phyloP scores from a whole-genome alignment of 345 rosid genomes.

The Bretschneidera sinensis region DNA sequence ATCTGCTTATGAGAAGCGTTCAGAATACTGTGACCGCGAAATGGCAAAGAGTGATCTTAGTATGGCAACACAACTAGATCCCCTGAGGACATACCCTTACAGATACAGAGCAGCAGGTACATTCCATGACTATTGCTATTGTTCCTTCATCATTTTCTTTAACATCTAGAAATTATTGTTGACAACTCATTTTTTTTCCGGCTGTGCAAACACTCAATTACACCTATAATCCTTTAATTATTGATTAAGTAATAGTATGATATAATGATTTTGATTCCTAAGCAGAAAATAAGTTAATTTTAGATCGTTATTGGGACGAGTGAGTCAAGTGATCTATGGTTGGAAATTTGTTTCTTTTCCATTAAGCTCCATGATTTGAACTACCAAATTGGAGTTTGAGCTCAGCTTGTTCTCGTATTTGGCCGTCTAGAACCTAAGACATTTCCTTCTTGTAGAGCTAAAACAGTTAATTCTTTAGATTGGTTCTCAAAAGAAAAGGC shows the following conservation, averaged over 20 bases:
- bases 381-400: not conserved
- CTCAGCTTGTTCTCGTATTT: not conserved
- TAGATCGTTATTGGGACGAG: not conserved
- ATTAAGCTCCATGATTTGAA: no score
- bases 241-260: not conserved
- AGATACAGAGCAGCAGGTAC: constrained; percentile 96
- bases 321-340: not conserved
- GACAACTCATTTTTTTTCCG: not conserved
- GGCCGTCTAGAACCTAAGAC: not conserved
- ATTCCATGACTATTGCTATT: not conserved
- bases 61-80: constrained; percentile 81
- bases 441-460: no score
- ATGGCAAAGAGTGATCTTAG: constrained; percentile 84
- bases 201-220: not conserved
- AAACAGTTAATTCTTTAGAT: not conserved
- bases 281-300: not conserved
- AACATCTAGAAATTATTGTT: not conserved
- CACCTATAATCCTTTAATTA: no score
- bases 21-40: constrained; percentile 92
- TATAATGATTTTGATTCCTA: not conserved
- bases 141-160: no score
- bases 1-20: constrained; percentile 90
- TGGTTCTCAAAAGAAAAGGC: not conserved
- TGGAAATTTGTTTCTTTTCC: not conserved
- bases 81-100: constrained; percentile 94